Base-by-base conservation (phyloP, 306 rosid species). In the Begonia peltatifolia region DNA sequence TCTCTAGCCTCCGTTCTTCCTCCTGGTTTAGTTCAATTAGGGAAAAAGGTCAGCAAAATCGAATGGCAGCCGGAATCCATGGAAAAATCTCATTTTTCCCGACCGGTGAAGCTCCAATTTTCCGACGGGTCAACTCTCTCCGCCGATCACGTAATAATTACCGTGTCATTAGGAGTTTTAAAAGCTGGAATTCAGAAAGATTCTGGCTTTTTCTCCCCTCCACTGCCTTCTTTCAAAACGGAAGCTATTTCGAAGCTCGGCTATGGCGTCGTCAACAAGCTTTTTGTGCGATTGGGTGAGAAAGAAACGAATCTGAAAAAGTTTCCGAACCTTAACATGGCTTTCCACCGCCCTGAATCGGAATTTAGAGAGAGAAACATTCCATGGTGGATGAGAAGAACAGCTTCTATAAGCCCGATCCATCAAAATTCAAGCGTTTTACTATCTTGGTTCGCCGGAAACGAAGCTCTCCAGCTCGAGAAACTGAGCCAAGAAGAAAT, bases 351-450 rank as follows among this genome's bases (percentile, higher is more conserved):
- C 52, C 68, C 72, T 58, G 75, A 73, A 22, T 85, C 93, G 5
- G 87, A 80, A 55, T 50, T 57, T 41, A 72, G 82, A 72, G 55
- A 64, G 56, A 81, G 77, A 53, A 83, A 75, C 59, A 77, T 86
- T 42, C 95, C 99, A 1, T 71, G 94, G 95, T 90, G 99, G 99
- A 86, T 90, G 77, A 86, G 95, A 63, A 90, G 63, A 68, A 86
- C 96, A 41, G 72, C 88, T 18, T 71, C 75, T 50, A 70, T 90
- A 36, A 74, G 72, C 48, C 99, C 94, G 20, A 78, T 84, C 23
- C 78, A 84, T 62, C 74, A 68, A 60, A 70, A 78, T 11, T 89
- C 97, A 6, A 70, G 69, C 13, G 88, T 89, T 38, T 78, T 89
- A 5, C n/a, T 84, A 10, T 65, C 89, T 14, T 89, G 97, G 97